A percentile compares a stretch with the other conserved stretches of the same genome.
Evolutionary conservation across 2,329 filamentous ascomycete genomes (phyloP).

Genomic region (Ophiostoma sp.): DNA sequence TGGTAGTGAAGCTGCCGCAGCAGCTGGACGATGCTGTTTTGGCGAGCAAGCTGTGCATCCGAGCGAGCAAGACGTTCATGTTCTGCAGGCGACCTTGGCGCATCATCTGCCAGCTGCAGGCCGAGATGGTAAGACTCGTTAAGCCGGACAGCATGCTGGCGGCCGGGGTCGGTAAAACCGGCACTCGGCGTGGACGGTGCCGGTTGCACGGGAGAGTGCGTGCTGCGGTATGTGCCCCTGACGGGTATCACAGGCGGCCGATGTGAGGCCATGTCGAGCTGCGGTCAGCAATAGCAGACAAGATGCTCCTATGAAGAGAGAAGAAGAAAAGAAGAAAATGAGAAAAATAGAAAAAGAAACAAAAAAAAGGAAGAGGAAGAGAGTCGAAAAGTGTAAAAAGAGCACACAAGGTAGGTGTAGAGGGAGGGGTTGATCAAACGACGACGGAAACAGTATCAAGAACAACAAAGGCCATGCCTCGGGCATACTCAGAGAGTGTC

Average conservation of each 20-base stretch:
- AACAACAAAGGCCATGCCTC: not conserved
- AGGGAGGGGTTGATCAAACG: not conserved
- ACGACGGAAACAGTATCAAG: not conserved
- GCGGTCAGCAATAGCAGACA: not conserved
- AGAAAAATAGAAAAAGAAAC: not conserved
- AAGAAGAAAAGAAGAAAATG: not conserved
- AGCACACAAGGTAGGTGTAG: not conserved
- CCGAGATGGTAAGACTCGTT: constrained; percentile 32
- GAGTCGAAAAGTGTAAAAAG: not conserved
- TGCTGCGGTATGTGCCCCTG: not conserved
- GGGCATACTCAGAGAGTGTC: not conserved
- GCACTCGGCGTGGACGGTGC: not conserved
- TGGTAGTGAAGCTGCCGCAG: constrained; percentile 29
- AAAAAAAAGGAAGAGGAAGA: not conserved
- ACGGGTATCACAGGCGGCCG: not conserved
- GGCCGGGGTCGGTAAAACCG: constrained; percentile 20
- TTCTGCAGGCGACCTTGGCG: constrained; percentile 25
- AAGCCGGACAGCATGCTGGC: constrained; percentile 27
- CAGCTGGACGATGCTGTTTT: constrained; percentile 28
- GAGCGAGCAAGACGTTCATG: constrained; percentile 25
- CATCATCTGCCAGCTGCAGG: constrained; percentile 27
- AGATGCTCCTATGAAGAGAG: not conserved
- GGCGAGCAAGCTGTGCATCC: constrained; percentile 26
- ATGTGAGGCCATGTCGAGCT: not conserved
- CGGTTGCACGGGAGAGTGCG: not conserved